Conservation (phyloP, 805 yeast genomes). For the Cyberlindnera subsufficiens region DNA sequence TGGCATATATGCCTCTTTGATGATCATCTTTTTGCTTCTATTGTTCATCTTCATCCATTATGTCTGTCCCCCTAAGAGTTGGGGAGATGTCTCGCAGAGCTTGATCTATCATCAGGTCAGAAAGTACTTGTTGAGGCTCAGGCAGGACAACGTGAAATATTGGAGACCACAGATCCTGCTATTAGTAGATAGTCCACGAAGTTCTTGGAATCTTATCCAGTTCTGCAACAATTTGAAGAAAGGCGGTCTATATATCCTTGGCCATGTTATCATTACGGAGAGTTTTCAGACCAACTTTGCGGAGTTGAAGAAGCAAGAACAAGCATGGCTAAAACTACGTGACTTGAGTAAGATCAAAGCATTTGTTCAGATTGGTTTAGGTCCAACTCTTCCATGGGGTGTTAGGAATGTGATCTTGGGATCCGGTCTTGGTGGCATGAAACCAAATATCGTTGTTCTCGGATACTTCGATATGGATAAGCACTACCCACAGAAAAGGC, state of each 20-base stretch:
- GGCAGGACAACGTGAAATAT: constrained; percentile 91
- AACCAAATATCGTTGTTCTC: constrained; percentile 87
- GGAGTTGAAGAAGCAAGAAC: constrained; percentile 66
- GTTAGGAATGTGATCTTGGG: constrained; percentile 88
- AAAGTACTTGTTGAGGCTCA: constrained; percentile 74
- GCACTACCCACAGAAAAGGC: constrained; percentile 19
- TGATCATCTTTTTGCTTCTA: constrained; percentile 57
- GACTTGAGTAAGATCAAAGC: constrained; percentile 81
- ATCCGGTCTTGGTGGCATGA: constrained; percentile 98
- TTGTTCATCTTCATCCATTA: constrained; percentile 81
- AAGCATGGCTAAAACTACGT: constrained; percentile 80
- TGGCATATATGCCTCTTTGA: constrained; percentile 77
- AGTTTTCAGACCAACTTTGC: constrained; percentile 57
- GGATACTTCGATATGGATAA: constrained; percentile 73
- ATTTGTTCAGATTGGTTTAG: constrained; percentile 86
- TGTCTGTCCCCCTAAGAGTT: constrained; percentile 87
- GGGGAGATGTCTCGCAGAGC: constrained; percentile 98
- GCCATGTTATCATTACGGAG: constrained; percentile 77
- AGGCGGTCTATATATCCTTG: constrained; percentile 89
- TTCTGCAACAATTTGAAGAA: constrained; percentile 94
- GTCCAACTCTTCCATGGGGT: constrained; percentile 91
- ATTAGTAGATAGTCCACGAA: constrained; percentile 85
- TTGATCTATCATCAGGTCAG: constrained; percentile 95
- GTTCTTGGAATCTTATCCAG: constrained; percentile 85
- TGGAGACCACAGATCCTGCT: constrained; percentile 96